phyloP scores from a whole-genome alignment of 2,329 filamentous ascomycete genomes.

The Plenodomus biglobosus region DNA sequence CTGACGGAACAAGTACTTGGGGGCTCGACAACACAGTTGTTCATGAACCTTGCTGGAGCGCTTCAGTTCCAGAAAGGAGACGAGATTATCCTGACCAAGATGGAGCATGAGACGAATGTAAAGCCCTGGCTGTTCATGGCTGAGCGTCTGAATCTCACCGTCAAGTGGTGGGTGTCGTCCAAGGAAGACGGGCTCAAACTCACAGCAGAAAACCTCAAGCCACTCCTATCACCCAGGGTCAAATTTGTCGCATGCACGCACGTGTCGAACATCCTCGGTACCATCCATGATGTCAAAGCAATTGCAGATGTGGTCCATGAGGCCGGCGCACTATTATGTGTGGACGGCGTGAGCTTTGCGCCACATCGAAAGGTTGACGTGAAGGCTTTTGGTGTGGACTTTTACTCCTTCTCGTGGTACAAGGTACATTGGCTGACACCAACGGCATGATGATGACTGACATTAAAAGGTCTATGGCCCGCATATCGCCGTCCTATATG shows the following conservation, averaged over 20 bases:
- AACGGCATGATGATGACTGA: too few species aligned
- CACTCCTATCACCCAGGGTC: conserved; percentile 64
- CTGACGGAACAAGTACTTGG: conserved; percentile 59
- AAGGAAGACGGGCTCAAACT: conserved; percentile 59
- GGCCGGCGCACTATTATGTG: conserved; percentile 64
- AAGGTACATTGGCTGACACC: too few species aligned
- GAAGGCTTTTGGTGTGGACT: conserved; percentile 67
- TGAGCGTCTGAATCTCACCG: conserved; percentile 57
- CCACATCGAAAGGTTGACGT: conserved; percentile 73
- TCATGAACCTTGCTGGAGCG: conserved; percentile 63
- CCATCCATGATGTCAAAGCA: conserved; percentile 63
- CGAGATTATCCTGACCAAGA: conserved; percentile 69
- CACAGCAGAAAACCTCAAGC: conserved; percentile 57
- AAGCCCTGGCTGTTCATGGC: conserved; percentile 73
- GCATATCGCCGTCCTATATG: conserved; percentile 72
- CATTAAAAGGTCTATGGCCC: conserved; percentile 65
- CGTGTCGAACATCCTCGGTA: conserved; percentile 72
- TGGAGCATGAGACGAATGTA: conserved; percentile 79
- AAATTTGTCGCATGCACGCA: conserved; percentile 73
- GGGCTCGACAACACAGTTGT: conserved; percentile 72
- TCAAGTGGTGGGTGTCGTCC: conserved; percentile 69
- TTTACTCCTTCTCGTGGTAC: conserved; percentile 81
- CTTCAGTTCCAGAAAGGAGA: conserved; percentile 49
- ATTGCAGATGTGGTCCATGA: conserved; percentile 57
- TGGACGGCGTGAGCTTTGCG: conserved; percentile 76